Conservation (phyloP, 345 rosid species). For the Brassica carinata region DNA sequence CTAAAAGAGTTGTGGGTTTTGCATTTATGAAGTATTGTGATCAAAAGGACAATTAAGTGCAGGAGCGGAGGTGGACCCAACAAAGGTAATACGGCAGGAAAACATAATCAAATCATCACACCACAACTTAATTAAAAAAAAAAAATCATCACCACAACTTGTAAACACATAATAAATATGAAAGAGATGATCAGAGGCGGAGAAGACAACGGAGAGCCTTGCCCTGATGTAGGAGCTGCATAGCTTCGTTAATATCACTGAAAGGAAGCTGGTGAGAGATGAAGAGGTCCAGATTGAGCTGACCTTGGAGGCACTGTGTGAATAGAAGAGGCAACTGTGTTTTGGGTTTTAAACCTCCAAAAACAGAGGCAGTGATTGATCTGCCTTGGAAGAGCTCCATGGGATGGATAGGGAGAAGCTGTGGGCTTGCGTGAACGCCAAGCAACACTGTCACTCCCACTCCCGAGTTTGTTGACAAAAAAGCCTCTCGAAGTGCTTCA, state of each 20-base stretch:
- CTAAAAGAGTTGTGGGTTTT: neutral
- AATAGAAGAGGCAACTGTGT: slow-evolving; percentile 54
- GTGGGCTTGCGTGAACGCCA: slow-evolving; percentile 30
- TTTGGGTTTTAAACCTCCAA: slow-evolving; percentile 67
- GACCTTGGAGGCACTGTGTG: slow-evolving; percentile 53
- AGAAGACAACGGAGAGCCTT: slow-evolving; percentile 44
- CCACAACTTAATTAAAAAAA: neutral
- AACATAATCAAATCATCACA: neutral
- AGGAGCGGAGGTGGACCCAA: neutral
- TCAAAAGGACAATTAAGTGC: neutral
- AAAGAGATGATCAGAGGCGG: slow-evolving; percentile 21
- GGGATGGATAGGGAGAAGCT: slow-evolving; percentile 29
- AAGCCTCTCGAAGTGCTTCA: slow-evolving; percentile 48
- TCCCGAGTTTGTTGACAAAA: slow-evolving; percentile 57
- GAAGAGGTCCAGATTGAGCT: slow-evolving; percentile 54
- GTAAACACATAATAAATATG: neutral
- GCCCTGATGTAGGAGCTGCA: slow-evolving; percentile 41
- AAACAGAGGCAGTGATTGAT: slow-evolving; percentile 43
- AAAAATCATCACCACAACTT: neutral
- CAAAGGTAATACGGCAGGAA: neutral
- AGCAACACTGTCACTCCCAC: slow-evolving; percentile 50
- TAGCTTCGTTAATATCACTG: slow-evolving; percentile 50
- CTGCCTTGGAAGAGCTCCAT: slow-evolving; percentile 59
- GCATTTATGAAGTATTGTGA: neutral
- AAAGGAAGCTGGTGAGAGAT: slow-evolving; percentile 53